These are phyloP conservation scores for Chaetothyriales sp. DNA, from an alignment of 2,329 filamentous ascomycete species.

Conservation along the genomic window DNA sequence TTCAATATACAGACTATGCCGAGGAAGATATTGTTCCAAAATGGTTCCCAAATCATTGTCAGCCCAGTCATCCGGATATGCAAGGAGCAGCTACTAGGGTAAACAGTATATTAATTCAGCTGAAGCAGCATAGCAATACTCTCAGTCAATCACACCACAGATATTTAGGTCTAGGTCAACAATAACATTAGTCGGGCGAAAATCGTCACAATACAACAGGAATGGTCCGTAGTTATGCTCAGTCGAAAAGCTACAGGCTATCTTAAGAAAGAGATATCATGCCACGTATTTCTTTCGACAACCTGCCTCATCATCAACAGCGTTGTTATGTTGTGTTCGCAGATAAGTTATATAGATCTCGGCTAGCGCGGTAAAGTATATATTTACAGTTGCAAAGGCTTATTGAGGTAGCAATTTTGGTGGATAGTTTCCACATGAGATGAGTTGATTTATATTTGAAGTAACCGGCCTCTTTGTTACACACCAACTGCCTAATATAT, in stretches of 20 bases:
- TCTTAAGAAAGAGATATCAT: constrained; percentile 28
- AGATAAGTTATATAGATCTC: constrained; percentile 20
- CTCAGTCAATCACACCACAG: constrained; percentile 23
- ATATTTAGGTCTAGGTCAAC: constrained; percentile 19
- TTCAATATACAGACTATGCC: constrained; percentile 19
- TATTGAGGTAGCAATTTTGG: constrained; percentile 9
- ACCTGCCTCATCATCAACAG: constrained; percentile 26
- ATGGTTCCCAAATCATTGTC: constrained; percentile 19
- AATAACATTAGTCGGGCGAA: constrained; percentile 16
- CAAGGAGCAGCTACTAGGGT: constrained; percentile 19
- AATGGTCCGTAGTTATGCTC: constrained; percentile 11
- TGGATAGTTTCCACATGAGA: constrained; percentile 18
- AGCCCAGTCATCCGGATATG: constrained; percentile 19
- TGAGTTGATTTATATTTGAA: constrained; percentile 8
- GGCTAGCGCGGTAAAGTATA: constrained; percentile 20
- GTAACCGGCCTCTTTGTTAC: constrained; percentile 1
- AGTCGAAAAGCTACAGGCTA: constrained; percentile 14
- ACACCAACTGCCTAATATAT: background rate
- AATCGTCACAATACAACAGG: constrained; percentile 19
- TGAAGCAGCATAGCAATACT: constrained; percentile 15
- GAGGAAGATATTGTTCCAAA: constrained; percentile 16
- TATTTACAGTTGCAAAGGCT: constrained; percentile 16
- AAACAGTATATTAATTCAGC: constrained; percentile 15
- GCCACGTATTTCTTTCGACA: constrained; percentile 32
- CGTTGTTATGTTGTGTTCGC: constrained; percentile 30